Base-by-base conservation (phyloP, 805 yeast genomes). In the Crinitomyces ghanaensis region DNA sequence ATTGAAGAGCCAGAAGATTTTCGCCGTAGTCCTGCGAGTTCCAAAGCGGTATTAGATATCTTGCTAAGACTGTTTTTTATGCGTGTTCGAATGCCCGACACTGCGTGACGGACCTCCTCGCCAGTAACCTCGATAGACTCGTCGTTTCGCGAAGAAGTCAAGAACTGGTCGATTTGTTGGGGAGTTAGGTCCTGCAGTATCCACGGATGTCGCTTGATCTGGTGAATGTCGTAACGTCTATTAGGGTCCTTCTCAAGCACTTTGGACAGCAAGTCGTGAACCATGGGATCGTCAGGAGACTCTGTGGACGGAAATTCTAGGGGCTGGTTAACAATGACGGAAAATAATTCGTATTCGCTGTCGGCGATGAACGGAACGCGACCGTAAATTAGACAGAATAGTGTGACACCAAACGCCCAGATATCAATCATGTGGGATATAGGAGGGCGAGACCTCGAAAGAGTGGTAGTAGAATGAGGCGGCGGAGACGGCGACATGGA, bases 381-480 rank as follows among this genome's bases (percentile, higher is more conserved):
- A 7, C 98, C 98, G 59, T 82, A 88, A 9, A 88, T 51, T 24
- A 91, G 59, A 52, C 96, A 86, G 55, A 75, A 91, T 12, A 91
- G 59, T 0, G 97, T 86, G 4, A 88, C 85, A 7, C 98, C 98
- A 14, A 85, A 57, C 0, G 98, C 94, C 98, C 98, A 91, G n/a
- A 88, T 79, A 58, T 91, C 98, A 35, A 91, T 81, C 54, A 81
- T 84, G 51, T 76, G 66, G 34, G 82, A 77, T 26, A 88, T 78
- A 70, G 31, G 46, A 15, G 44, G 39, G 23, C 48, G n/a, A n/a
- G n/a, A n/a, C n/a, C n/a, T n/a, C n/a, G n/a, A n/a, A n/a, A n/a
- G n/a, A n/a, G n/a, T n/a, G n/a, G n/a, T n/a, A n/a, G n/a, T n/a
- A n/a, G n/a, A n/a, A 9, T 21, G 24, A 21, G 24, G 24, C 9